phyloP scores from a whole-genome alignment of 2,329 filamentous ascomycete species.

The Rhinocladiella mackenziei region DNA sequence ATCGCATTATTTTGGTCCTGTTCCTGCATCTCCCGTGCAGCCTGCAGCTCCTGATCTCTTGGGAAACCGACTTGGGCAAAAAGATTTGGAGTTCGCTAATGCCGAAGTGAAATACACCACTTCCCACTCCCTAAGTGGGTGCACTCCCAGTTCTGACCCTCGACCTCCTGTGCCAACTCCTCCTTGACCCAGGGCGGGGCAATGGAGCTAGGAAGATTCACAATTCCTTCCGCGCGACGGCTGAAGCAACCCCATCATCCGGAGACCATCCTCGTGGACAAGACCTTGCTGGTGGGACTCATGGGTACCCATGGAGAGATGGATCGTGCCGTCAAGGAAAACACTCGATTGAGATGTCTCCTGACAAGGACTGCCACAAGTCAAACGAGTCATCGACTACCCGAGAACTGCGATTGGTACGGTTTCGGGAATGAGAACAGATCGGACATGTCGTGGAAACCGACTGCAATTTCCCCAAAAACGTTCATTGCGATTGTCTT shows the following conservation, averaged over 20 bases:
- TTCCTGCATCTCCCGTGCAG: constrained; percentile 25
- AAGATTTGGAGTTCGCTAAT: constrained; percentile 17
- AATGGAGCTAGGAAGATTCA: constrained; percentile 16
- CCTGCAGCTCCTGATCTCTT: constrained; percentile 21
- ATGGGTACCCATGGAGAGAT: constrained; percentile 8
- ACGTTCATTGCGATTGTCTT: background rate
- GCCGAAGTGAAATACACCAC: background rate
- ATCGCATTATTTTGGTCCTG: constrained; percentile 18
- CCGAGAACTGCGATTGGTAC: no score
- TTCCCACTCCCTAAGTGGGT: background rate
- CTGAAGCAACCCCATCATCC: constrained; percentile 14
- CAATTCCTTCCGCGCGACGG: constrained; percentile 14
- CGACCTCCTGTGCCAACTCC: background rate
- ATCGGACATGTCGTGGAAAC: constrained; percentile 1
- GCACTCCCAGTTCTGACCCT: background rate
- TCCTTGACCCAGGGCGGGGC: background rate
- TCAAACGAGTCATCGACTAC: constrained; percentile 2
- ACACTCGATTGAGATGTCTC: constrained; percentile 7
- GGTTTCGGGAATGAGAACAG: background rate
- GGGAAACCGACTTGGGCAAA: constrained; percentile 4
- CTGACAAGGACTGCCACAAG: constrained; percentile 15
- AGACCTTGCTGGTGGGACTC: constrained; percentile 10
- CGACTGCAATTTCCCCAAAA: constrained; percentile 5
- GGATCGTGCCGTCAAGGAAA: constrained; percentile 7
- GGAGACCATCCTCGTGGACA: constrained; percentile 18